Evolutionary conservation across 805 yeast genomes (phyloP), one percentile per base, ranked within the genome.

Genomic region (Metschnikowia similis): DNA sequence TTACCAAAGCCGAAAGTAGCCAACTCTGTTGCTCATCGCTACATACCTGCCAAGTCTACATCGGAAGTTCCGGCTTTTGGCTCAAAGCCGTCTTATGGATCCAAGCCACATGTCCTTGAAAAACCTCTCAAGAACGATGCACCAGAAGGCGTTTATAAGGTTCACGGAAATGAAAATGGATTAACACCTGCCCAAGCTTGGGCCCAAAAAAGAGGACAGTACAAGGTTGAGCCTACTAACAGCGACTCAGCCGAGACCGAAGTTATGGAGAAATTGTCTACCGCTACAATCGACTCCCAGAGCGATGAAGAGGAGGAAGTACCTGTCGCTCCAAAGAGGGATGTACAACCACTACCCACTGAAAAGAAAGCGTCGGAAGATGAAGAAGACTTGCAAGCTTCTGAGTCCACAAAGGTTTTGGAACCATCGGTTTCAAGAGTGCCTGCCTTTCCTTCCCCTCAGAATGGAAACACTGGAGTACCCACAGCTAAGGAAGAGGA

Each of bases 151-250:
- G 51, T 53, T 11, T 55, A 46, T 31, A 55, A 52, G 44, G 49
- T 48, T 30, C 53, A 52, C 64, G 94, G 80, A 54, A 71, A 84
- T 48, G 79, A 79, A 53, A 80, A 77, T 53, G 97, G 96, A 53
- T 87, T 89, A 67, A 87, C 96, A 7, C 97, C 97, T 26, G 97
- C 97, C 29, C 97, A 90, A 70, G 61, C 88, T 29, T 90, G 97
- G 97, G 97, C 97, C 26, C 97, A 87, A 64, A 87, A 84, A 71
- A 82, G 85, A 63, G 96, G 89, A 43, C 77, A 83, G 64, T 81
- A 74, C 59, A 79, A 75, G 57, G 70, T 72, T 41, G 80, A 72
- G 43, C 30, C 64, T 10, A 58, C 66, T 30, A 58, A 58, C 4
- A 53, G 49, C n/a, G 52, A 47, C 10, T 62, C 53, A 26, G 55